Evolutionary conservation across 2,329 filamentous ascomycete genomes (phyloP).

Genomic region (Paraconiothyrium sp.): DNA sequence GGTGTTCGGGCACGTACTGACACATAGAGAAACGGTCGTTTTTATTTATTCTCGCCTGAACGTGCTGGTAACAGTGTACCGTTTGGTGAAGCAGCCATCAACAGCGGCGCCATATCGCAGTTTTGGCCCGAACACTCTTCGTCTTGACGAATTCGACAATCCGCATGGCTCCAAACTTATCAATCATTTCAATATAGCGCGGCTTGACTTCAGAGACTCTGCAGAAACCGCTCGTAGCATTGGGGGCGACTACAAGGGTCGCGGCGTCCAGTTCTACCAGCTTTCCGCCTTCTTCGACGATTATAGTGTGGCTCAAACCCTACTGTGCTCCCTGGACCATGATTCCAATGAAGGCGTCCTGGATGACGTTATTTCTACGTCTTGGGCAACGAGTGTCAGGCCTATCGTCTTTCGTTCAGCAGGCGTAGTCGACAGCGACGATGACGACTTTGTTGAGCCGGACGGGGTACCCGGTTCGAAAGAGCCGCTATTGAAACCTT

Average conservation of each 20-base stretch:
- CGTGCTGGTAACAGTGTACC: slow-evolving; percentile 40
- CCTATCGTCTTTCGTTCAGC: slow-evolving; percentile 12
- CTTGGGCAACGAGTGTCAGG: slow-evolving; percentile 26
- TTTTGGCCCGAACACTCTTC: slow-evolving; percentile 23
- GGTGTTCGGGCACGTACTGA: slow-evolving; percentile 19
- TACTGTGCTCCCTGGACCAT: slow-evolving; percentile 26
- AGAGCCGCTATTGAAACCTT: slow-evolving; percentile 22
- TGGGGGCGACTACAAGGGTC: slow-evolving; percentile 27
- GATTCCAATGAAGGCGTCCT: slow-evolving; percentile 8
- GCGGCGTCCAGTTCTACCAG: slow-evolving; percentile 37
- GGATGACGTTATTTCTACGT: slow-evolving; percentile 27
- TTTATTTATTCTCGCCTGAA: slow-evolving; percentile 47
- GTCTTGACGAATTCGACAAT: slow-evolving; percentile 19
- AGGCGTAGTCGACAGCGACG: slow-evolving; percentile 15
- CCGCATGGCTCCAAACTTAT: slow-evolving; percentile 20
- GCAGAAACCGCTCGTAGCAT: slow-evolving; percentile 7
- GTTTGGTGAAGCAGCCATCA: slow-evolving; percentile 29
- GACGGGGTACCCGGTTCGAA: slow-evolving; percentile 31
- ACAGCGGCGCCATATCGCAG: background rate
- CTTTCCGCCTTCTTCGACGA: slow-evolving; percentile 34
- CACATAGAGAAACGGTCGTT: slow-evolving; percentile 36
- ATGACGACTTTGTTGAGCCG: slow-evolving; percentile 41
- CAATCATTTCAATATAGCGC: slow-evolving; percentile 30
- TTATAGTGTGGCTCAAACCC: slow-evolving; percentile 36
- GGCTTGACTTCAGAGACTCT: slow-evolving; percentile 26